Base-by-base conservation (phyloP, 352 stramenopile genomes). In the Globisporangium radiosum region DNA sequence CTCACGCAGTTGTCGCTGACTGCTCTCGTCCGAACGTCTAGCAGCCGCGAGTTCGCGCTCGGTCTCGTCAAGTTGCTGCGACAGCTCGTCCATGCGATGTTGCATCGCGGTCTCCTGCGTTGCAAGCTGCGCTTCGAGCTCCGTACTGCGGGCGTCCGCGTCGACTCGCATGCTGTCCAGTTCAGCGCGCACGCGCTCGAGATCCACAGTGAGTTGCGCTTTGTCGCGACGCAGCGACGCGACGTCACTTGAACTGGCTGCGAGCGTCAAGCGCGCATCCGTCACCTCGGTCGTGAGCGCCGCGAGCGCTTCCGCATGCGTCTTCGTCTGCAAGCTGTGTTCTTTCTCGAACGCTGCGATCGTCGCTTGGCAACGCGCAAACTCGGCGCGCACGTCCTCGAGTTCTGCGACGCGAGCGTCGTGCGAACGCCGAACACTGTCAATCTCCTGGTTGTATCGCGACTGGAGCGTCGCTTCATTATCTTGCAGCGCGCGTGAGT, bases 371-470 rank as follows among this genome's bases (percentile, higher is more conserved):
- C 64, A 74, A 13, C 58, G 60, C n/a, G 73, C 62, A 10, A 87
- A 62, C n/a, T 69, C 63, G 7, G 58, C 62, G 48, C 73, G 73
- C 0, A 66, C 64, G 15, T 70, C 60, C 7, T 73, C 68, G 17
- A 90, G 60, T 54, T 88, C 80, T 6, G 49, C 60, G 9, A 81
- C 65, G 11, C 72, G 73, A 13, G 71, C 60, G 44, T 85, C 68
- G 5, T 83, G 67, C 39, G 69, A 69, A 5, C 50, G 57, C 55
- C 75, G 75, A 47, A 90, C 72, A 3, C 51, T 48, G 0, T 70
- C 54, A 40, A 88, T 68, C 54, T 87, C 77, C 7, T 64, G 68
- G 1, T 69, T 58, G 17, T 85, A 70, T 33, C 72, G 56, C 13
- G 65, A 39, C 4, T 54, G 62, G 0, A 78, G 47, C 36, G 69